Evolutionary conservation across 2,329 filamentous ascomycete species (phyloP).

Genomic region (Nannizzia gypsea): DNA sequence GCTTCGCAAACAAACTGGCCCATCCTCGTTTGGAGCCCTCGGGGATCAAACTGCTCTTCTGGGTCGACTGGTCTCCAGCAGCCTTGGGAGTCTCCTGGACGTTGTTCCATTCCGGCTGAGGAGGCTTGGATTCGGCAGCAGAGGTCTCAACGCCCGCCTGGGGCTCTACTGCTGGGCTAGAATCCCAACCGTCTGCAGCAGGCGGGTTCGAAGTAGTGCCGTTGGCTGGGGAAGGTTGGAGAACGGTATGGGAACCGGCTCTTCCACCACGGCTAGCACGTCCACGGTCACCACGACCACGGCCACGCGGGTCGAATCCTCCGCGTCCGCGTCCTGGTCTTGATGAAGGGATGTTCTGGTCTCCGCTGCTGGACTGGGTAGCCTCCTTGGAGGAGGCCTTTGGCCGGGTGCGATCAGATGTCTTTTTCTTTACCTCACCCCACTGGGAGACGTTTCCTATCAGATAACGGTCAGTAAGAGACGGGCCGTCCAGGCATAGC

Average conservation of each 20-base stretch:
- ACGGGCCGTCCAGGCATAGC: no score
- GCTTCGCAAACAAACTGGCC: slow-evolving; percentile 65
- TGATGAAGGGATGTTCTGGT: slow-evolving; percentile 24
- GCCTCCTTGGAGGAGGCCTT: slow-evolving; percentile 33
- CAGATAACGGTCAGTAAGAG: neutral
- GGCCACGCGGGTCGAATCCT: slow-evolving; percentile 36
- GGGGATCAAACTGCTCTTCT: slow-evolving; percentile 26
- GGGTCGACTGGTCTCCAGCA: slow-evolving; percentile 15
- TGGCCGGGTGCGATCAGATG: slow-evolving; percentile 33
- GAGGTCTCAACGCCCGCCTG: slow-evolving; percentile 16
- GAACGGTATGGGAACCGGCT: slow-evolving; percentile 27
- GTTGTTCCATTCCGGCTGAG: neutral
- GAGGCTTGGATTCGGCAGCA: slow-evolving; percentile 9
- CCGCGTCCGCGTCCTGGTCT: slow-evolving; percentile 37
- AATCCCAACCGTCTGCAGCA: slow-evolving; percentile 14
- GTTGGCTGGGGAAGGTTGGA: slow-evolving; percentile 20
- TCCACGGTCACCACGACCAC: slow-evolving; percentile 38
- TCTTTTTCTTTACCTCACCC: slow-evolving; percentile 44
- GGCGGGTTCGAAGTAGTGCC: slow-evolving; percentile 2
- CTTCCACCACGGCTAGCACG: slow-evolving; percentile 38
- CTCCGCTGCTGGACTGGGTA: slow-evolving; percentile 23
- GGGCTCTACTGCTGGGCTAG: slow-evolving; percentile 15
- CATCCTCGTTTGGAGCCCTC: slow-evolving; percentile 42
- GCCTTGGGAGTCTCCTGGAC: neutral
- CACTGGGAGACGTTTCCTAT: slow-evolving; percentile 41